A percentile compares a stretch with the other conserved stretches of the same genome.
phyloP scores from a whole-genome alignment of 164 flowering plant species.

The Tetracentron sinense region DNA sequence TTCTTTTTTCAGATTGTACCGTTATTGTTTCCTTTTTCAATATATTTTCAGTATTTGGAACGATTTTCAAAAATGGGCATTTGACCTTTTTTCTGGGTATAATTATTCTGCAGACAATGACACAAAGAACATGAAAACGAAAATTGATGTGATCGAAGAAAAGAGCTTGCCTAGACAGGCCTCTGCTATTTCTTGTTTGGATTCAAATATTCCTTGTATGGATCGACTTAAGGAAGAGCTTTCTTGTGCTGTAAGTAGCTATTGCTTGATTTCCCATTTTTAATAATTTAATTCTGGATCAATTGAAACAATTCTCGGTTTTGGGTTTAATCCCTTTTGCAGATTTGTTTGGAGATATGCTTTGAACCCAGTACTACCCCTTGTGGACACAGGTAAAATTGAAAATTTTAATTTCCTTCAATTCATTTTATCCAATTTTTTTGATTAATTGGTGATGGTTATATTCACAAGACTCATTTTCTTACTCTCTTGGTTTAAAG shows the following conservation, averaged over 20 bases:
- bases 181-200: constrained; percentile 21
- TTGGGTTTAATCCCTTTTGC: constrained; percentile 14
- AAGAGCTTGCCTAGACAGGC: constrained; percentile 17
- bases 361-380: constrained; percentile 88
- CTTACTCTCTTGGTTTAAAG: too few relatives aligned
- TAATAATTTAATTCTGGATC: background rate
- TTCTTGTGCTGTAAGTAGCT: constrained; percentile 74
- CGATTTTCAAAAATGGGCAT: too few relatives aligned
- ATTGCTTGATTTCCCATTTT: background rate
- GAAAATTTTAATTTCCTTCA: too few relatives aligned
- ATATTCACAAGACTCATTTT: too few relatives aligned
- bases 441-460: too few relatives aligned
- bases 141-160: constrained; percentile 17
- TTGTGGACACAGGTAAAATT: constrained; percentile 94
- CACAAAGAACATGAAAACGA: constrained; percentile 15
- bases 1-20: background rate
- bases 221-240: constrained; percentile 82
- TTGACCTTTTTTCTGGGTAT: background rate
- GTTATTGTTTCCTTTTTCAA: too few relatives aligned
- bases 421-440: too few relatives aligned
- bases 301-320: background rate
- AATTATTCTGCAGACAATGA: constrained; percentile 20
- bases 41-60: too few relatives aligned
- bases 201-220: constrained; percentile 48
- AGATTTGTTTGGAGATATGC: constrained; percentile 94